Base-by-base conservation (phyloP, 169 alveolate species). In the Plasmodium gaboni region DNA sequence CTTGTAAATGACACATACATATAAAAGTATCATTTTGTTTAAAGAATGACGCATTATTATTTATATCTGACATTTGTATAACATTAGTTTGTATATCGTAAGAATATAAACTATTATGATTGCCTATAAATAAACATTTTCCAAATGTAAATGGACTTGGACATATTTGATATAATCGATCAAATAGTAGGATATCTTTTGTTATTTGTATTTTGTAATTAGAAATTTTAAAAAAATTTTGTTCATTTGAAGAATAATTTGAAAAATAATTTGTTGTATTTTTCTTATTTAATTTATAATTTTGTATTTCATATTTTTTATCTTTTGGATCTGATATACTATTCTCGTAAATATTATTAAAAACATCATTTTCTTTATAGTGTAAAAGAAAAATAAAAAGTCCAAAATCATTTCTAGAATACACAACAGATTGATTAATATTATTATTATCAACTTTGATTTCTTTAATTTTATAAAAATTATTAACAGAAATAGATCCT, bases 331-430 rank as follows among this genome's bases (percentile, higher is more conserved):
- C 1, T 12, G 2, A 26, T 19, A 61, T 17, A 7, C 15, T 61
- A 61, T 61, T 46, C 19, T 26, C 2, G 15, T 24, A 61, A 5
- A 26, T 12, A 12, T 61, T 26, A 61, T 22, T 13, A 22, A 65
- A 13, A 28, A 38, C 12, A 32, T 65, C 73, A 9, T 65, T 32
- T n/a, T 65, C 19, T 10, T 0, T 38, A 55, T 65, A 55, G 1
- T 51, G 61, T 22, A 86, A 46, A 0, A 46, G 24, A 55, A 89
- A 92, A 10, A 94, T 64, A 15, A 74, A 88, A 12, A 94, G 28
- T 3, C 96, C 96, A 4, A 83, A 26, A 44, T 72, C 86, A 74
- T 91, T 94, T 48, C 96, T 71, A 2, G 95, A 92, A 70, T 94
- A 94, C 0, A 94, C 55, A 12, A 93, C 67, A 10, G 94, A 32